Evolutionary conservation across 2,329 filamentous ascomycete species (phyloP).

Genomic region (Colletotrichum camelliae): DNA sequence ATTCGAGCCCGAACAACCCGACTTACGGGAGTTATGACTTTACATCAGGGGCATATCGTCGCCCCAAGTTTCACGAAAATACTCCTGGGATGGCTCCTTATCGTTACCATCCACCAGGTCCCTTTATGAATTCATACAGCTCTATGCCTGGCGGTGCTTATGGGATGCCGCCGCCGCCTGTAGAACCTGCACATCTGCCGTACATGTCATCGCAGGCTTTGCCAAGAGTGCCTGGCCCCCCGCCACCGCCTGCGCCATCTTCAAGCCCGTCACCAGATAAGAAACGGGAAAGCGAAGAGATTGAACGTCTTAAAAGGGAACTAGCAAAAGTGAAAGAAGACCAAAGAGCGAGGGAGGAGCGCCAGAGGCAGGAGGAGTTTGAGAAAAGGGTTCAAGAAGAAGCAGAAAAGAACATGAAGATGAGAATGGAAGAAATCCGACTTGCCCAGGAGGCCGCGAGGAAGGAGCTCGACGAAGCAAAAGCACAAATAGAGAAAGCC

Average conservation of each 20-base stretch:
- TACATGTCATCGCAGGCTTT: background rate
- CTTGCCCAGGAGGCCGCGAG: background rate
- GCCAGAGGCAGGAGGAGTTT: background rate
- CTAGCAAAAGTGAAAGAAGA: background rate
- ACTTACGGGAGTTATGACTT: background rate
- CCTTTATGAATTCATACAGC: background rate
- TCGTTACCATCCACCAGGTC: background rate
- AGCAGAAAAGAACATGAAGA: background rate
- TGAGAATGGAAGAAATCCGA: background rate
- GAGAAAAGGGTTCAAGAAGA: background rate
- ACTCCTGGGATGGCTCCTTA: background rate
- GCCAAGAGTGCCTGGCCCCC: background rate
- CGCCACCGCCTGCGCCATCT: background rate
- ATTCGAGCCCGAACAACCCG: background rate
- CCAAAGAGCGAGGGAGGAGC: background rate
- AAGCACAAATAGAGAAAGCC: background rate
- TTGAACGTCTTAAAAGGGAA: background rate
- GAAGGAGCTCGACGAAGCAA: background rate
- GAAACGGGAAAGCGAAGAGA: background rate
- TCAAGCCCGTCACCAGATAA: background rate
- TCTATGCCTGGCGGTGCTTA: background rate
- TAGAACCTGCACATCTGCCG: background rate
- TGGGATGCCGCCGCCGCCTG: background rate
- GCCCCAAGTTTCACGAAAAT: background rate
- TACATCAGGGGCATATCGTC: background rate